Base-by-base conservation (phyloP, 83 land plant species). In the Diphasiastrum complanatum region DNA sequence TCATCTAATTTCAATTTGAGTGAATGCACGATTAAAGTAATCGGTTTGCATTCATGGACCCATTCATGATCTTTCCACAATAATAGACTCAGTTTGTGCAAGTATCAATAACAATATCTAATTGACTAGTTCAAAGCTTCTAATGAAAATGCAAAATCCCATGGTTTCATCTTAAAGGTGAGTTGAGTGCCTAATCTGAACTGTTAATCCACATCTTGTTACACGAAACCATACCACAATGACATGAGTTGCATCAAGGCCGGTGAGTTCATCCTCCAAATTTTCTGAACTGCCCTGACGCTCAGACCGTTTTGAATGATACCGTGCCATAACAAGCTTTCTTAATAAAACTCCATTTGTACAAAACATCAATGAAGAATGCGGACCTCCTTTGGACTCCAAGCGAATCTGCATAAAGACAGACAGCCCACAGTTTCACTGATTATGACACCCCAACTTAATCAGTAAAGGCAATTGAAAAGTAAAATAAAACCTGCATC, bases 341-440 rank as follows among this genome's bases (percentile, higher is more conserved):
- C 97, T 73, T 47, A 93, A 61, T 32, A 93, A 70, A 60, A 93
- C 74, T 2, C 99, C 99, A 84, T 86, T 93, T 56, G 99, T 93
- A 69, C 99, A 89, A 64, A 93, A 84, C 76, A 89, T 75, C 37
- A 93, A 49, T 30, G 99, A 93, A 1, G 95, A 83, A 50, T 86
- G 79, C 63, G 48, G 65, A 5, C 92, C 99, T 51, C 92, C 99
- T 64, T 86, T 89, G 30, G 85, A 69, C 56, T 93, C 99, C 76
- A 93, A 37, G 5, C 97, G 80, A 27, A 93, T 93, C 99, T 93
- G 78, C 40, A 24, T 5, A 3, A 31, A 20, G 27, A 6, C 20
- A 43, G 4, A 53, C 22, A 12, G 32, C 27, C n/a, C n/a, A n/a
- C n/a, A n/a, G n/a, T n/a, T n/a, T n/a, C n/a, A n/a, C n/a, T n/a